Percentiles rank a stretch among this genome's conserved stretches.
phyloP scores from a whole-genome alignment of 768 basidiomycete genomes.

The Hysterangium stoloniferum region DNA sequence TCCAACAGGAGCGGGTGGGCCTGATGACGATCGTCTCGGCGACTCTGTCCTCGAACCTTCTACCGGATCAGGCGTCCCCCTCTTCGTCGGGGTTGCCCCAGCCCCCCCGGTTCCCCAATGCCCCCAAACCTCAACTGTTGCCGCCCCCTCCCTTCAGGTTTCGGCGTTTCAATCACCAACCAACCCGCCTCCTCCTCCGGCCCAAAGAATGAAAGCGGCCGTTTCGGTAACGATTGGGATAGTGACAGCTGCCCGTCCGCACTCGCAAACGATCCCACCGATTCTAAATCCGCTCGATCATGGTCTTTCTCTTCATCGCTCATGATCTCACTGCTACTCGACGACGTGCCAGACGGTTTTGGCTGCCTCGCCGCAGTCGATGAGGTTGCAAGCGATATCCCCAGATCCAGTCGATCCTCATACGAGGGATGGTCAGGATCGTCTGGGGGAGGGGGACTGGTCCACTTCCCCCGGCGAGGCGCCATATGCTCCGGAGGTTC shows the following conservation, averaged over 20 bases:
- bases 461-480: constrained; percentile 74
- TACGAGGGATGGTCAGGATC: constrained; percentile 65
- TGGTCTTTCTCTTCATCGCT: constrained; percentile 55
- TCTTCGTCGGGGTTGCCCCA: too few relatives aligned
- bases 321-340: constrained; percentile 53
- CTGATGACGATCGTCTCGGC: constrained; percentile 27
- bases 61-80: too few relatives aligned
- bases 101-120: constrained; percentile 2
- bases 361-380: constrained; percentile 52
- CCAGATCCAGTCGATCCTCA: constrained; percentile 56
- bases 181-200: constrained; percentile 8
- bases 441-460: constrained; percentile 74
- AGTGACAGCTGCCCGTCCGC: not conserved
- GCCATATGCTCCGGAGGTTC: constrained; percentile 73
- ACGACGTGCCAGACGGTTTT: constrained; percentile 38
- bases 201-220: constrained; percentile 10
- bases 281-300: constrained; percentile 64
- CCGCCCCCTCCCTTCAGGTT: not conserved
- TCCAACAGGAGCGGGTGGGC: constrained; percentile 21
- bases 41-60: constrained; percentile 25
- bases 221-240: not conserved
- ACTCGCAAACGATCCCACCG: constrained; percentile 54
- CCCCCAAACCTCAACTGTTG: not conserved
- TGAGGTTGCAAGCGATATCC: constrained; percentile 62
- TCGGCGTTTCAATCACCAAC: constrained; percentile 4